Evolutionary conservation across 495 filamentous ascomycete species (phyloP), one percentile per base, ranked within the genome.

Genomic region (Polyplosphaeria fusca): DNA sequence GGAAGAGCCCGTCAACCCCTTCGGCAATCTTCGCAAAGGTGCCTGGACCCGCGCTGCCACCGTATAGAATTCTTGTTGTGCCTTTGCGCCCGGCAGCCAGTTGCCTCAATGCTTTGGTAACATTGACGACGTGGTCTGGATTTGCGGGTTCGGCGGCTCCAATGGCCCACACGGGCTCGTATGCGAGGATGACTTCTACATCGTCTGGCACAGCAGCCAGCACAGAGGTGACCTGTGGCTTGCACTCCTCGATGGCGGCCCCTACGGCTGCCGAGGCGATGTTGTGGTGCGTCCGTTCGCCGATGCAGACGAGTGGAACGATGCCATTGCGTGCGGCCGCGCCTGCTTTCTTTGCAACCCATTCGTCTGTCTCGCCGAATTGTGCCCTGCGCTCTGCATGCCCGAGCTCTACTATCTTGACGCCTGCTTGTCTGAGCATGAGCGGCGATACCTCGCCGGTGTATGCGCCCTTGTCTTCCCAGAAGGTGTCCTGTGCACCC

Each of bases 101-200:
- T 18, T 68, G 61, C 32, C 83, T 75, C 38, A 94, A 73, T 5
- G 77, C 77, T 59, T 76, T 73, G 42, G 86, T 81, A n/a, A 91
- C 88, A 28, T 74, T 77, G 3, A 79, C 75, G 3, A 95, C 87
- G 70, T 93, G 83, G 52, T 86, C 82, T 24, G 81, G 77, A 7
- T 74, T 73, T 2, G 89, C 89, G n/a, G 89, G 88, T 60, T 82
- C 75, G 0, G 74, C 72, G 24, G 86, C 79, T 2, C 89, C 89
- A 70, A 94, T 94, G 0, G 88, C 89, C 89, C 89, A 94, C 0
- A 92, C 87, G 11, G 89, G 89, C 74, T 95, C 89, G 67, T 95
- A 95, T 2, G 88, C 89, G 35, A 93, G 77, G 13, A 91, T 82
- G 18, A 92, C 79, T n/a, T 89, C 81, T 1, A 78, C 78, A 9